Evolutionary conservation across 2,329 filamentous ascomycete genomes (phyloP), one percentile per base, ranked within the genome.

Genomic region (Didymellaceae sp.): DNA sequence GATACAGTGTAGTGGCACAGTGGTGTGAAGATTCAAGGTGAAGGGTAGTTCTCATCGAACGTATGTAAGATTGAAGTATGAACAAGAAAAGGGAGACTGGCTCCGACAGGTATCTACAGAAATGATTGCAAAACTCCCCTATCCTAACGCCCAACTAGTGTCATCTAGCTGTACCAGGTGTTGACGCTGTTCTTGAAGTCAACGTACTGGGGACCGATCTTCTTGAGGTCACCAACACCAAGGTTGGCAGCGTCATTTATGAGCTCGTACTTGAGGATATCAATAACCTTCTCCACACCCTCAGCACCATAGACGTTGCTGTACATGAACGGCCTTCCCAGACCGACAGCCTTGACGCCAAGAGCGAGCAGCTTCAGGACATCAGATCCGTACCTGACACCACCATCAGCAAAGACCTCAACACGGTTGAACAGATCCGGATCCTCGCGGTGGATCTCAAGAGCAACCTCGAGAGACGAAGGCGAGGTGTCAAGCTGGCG

Each of bases 381-480:
- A 42, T 76, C 72, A 16, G 65, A 61, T 24, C 73, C 74, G 40
- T 74, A 74, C 11, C 74, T 65, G 5, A 75, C 70, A 45, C 75
- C 74, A 4, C 74, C 72, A 37, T 76, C 74, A 5, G 70, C 72
- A 39, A 67, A 74, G 6, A 77, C 71, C 39, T 76, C 74, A 13
- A 74, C 59, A 45, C 74, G 55, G 38, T 67, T 57, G 57, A 76
- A 75, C 14, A 77, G 66, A 13, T 72, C 67, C 0, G 74, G 74
- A 13, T 63, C 71, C 11, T 69, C 49, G n/a, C 83, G 85, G 70
- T 89, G 87, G 44, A 91, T 86, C 54, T 91, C 89, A 7, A 90
- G 82, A 4, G 88, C 88, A 41, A 93, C 84, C 63, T 94, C 89
- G 9, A 88, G 85, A 1, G 87, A 84, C 0, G 82, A 87, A 0